These are phyloP conservation scores for Backusella sp. DNA, from an alignment of 192 early-diverging fungal species.

Conservation along the genomic window DNA sequence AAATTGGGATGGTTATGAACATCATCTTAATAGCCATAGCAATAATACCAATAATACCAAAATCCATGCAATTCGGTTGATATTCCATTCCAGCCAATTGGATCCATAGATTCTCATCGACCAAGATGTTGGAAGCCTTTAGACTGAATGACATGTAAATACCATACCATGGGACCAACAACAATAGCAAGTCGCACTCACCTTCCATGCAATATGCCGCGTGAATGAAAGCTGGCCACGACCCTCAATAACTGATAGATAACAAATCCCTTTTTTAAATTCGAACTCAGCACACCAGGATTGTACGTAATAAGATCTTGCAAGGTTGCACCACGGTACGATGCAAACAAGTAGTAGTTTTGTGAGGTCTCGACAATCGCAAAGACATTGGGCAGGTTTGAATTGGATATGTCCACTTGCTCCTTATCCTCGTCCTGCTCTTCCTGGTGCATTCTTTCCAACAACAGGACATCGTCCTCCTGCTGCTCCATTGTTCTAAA, in stretches of 20 bases:
- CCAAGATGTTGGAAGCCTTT: constrained; percentile 50
- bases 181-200: background rate
- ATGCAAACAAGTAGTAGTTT: constrained; percentile 53
- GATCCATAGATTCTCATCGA: constrained; percentile 63
- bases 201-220: constrained; percentile 58
- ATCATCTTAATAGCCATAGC: too few relatives aligned
- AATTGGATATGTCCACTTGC: constrained; percentile 12
- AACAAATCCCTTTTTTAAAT: constrained; percentile 61
- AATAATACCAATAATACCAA: background rate
- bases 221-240: constrained; percentile 48
- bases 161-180: too few relatives aligned
- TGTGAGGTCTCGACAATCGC: constrained; percentile 49
- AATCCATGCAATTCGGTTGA: constrained; percentile 16
- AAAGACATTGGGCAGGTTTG: constrained; percentile 46
- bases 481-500: constrained; percentile 25
- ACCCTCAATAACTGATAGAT: constrained; percentile 56
- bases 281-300: constrained; percentile 53
- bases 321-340: constrained; percentile 51
- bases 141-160: constrained; percentile 19
- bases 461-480: background rate
- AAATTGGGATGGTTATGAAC: background rate
- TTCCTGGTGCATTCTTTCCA: background rate
- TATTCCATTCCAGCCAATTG: constrained; percentile 52
- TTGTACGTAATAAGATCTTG: constrained; percentile 59
- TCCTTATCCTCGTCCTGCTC: background rate